Evolutionary conservation across 2,329 filamentous ascomycete species (phyloP), one percentile per base, ranked within the genome.

Genomic region (Penicillium sp.): DNA sequence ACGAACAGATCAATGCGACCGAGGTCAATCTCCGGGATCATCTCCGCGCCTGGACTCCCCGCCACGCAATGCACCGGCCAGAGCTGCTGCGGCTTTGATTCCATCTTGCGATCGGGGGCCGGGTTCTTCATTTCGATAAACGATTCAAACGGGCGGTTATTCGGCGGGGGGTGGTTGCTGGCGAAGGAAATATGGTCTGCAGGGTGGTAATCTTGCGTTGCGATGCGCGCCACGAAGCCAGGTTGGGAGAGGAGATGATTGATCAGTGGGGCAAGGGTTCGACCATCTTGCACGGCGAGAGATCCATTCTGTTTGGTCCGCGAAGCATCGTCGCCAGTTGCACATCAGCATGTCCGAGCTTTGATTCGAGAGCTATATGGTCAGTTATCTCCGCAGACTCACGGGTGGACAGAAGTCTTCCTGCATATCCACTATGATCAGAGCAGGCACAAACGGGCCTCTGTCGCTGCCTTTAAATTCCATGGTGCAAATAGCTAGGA

Each of bases 381-480:
- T 46, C 42, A 19, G 35, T 28, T 16, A 45, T 38, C 19, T 43
- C 28, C 51, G 33, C 13, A 38, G 46, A 68, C 88, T 80, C 79
- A 95, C 92, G 13, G 93, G 93, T 61, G 91, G 91, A 76, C 92
- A 96, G 76, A 97, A 98, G 80, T 98, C 94, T 76, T 97, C 90
- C 78, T 98, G 95, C 72, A 96, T 84, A 77, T 97, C 93, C 56
- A 97, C 89, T 11, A 97, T 84, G 52, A 97, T 77, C 40, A 89
- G 76, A n/a, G 87, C 87, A 48, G 86, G 83, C 54, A 67, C 65
- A 37, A 67, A 65, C 8, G 57, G 52, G 22, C 48, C 58, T 14
- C 42, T 28, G 16, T 53, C 42, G 28, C 51, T 53, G 33, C 40
- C 42, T 48, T 33, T 30, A 8, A 42, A 51, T 14, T 48, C 40